These are phyloP conservation scores for Scheffersomyces insectosa DNA, from an alignment of 1,139 yeast genomes.

Conservation along the genomic window DNA sequence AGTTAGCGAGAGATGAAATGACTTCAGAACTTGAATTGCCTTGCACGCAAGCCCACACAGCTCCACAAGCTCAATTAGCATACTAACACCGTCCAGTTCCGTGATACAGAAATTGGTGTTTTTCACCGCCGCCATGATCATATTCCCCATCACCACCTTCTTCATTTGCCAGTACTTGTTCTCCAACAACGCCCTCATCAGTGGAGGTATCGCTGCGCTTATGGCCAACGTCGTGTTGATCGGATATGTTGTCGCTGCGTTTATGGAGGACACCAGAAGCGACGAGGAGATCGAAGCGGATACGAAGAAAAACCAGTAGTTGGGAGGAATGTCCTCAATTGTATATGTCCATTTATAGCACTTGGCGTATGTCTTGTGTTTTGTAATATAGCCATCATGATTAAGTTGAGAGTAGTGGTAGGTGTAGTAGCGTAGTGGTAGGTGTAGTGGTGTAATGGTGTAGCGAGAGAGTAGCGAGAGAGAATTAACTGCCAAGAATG, in stretches of 20 bases:
- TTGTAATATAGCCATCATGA: no score
- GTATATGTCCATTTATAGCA: no score
- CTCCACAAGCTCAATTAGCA: background rate
- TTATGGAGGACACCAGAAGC: slow-evolving; percentile 67
- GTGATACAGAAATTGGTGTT: slow-evolving; percentile 74
- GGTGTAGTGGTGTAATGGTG: no score
- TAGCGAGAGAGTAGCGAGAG: no score
- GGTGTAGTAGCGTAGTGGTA: no score
- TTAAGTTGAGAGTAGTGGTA: no score
- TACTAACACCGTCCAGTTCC: slow-evolving; percentile 36
- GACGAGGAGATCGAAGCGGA: slow-evolving; percentile 31
- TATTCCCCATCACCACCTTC: slow-evolving; percentile 73
- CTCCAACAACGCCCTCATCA: slow-evolving; percentile 61
- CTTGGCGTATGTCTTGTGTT: no score
- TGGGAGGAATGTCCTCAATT: background rate
- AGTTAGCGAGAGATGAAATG: background rate
- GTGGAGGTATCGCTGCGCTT: slow-evolving; percentile 90
- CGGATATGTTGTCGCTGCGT: slow-evolving; percentile 85
- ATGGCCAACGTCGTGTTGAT: slow-evolving; percentile 85
- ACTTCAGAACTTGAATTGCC: background rate
- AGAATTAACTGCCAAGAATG: no score
- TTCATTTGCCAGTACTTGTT: slow-evolving; percentile 58
- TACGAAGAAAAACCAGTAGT: slow-evolving; percentile 22
- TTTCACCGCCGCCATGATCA: slow-evolving; percentile 88
- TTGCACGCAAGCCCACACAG: no score